Evolutionary conservation across 768 basidiomycete species (phyloP), one percentile per base, ranked within the genome.

Genomic region (Serendipita sp.): DNA sequence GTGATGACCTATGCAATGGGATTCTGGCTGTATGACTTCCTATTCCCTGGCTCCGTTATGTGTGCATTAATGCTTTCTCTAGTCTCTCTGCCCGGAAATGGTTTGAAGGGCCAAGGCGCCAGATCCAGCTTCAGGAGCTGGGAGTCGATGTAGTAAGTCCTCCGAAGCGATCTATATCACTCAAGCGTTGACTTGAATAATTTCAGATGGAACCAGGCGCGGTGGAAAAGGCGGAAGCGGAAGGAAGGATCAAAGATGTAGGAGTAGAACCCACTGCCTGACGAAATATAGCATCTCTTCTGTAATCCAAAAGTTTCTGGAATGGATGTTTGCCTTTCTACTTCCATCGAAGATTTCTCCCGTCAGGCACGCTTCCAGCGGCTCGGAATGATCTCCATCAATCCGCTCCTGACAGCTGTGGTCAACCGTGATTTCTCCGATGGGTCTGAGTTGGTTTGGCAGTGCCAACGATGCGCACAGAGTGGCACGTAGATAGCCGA

Each of bases 71-170:
- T 38, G 34, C 34, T n/a, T 50, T 17, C 11, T 17, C 20, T 50
- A 50, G 45, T 3, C 17, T 86, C 62, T 84, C 81, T 68, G 87
- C 86, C 9, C 74, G 85, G 60, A 83, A 79, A 67, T 86, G 84
- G 83, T 90, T 87, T 69, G 76, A 72, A 0, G 86, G 87, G 0
- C 87, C 86, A 3, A 72, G 86, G 16, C 80, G 78, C 71, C 84
- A 85, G 69, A 84, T 85, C 58, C 74, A 73, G 63, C 79, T 82
- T 82, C 66, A 9, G 67, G 74, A 72, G 61, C 74, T 75, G 74
- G 79, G 79, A 5, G 73, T 80, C 43, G 76, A 80, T 67, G 75
- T 79, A 3, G 53, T 58, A 58, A 22, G 53, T 58, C 9, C 53
- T 58, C 22, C 17, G 3, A 28, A 24, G 28, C 24, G 31, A 1